These are phyloP conservation scores for Leucocoprinus sp. DNA, from an alignment of 768 basidiomycete species.

Conservation along the genomic window DNA sequence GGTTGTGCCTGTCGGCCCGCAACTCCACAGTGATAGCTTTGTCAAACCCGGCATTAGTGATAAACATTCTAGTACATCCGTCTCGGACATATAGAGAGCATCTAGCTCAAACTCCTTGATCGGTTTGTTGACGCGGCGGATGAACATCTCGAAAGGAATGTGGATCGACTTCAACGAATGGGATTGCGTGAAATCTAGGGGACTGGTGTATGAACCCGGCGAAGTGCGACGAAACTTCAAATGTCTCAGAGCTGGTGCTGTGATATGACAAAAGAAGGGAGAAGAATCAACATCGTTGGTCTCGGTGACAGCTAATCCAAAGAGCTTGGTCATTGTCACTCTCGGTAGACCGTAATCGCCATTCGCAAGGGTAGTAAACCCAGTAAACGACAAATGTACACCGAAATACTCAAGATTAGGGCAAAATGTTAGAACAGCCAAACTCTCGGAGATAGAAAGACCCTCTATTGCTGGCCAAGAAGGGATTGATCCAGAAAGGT, in stretches of 20 bases:
- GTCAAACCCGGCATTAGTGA: slow-evolving; percentile 5
- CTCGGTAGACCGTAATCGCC: slow-evolving; percentile 9
- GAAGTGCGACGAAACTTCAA: slow-evolving; percentile 9
- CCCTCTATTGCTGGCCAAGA: slow-evolving; percentile 7
- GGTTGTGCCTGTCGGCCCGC: background rate
- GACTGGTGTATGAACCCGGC: slow-evolving; percentile 2
- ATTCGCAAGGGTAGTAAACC: slow-evolving; percentile 2
- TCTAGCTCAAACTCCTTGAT: slow-evolving; percentile 9
- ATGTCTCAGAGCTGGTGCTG: slow-evolving; percentile 2
- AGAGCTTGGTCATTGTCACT: slow-evolving; percentile 2
- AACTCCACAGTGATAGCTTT: slow-evolving; percentile 7
- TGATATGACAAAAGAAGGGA: slow-evolving; percentile 4
- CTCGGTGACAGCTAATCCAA: slow-evolving; percentile 6
- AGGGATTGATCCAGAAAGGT: slow-evolving; percentile 7
- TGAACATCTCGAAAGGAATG: slow-evolving; percentile 6
- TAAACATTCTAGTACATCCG: slow-evolving; percentile 9
- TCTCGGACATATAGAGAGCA: slow-evolving; percentile 4
- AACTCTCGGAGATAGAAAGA: slow-evolving; percentile 6
- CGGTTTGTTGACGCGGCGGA: background rate
- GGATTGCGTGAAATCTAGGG: background rate
- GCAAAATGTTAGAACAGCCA: slow-evolving; percentile 7
- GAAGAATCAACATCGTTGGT: slow-evolving; percentile 8
- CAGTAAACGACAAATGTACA: slow-evolving; percentile 9
- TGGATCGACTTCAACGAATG: background rate
- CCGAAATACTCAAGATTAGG: slow-evolving; percentile 9